Conservation (phyloP, 805 yeast species). For the Vanderwaltozyma polyspora region DNA sequence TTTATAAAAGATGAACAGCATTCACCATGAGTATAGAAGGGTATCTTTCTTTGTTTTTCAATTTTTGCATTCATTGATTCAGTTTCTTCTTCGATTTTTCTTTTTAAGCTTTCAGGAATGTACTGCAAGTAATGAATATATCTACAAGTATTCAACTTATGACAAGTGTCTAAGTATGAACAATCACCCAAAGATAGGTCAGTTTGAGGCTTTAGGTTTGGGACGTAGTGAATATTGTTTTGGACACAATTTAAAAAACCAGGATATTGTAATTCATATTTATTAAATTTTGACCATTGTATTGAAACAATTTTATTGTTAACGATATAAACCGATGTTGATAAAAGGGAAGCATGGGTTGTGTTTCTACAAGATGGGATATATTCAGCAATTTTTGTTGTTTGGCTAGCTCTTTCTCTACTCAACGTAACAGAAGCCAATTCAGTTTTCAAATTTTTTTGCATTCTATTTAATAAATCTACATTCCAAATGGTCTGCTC, state of each 20-base stretch:
- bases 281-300: conserved; percentile 17
- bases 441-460: conserved; percentile 9
- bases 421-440: conserved; percentile 18
- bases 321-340: conserved; percentile 14
- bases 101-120: conserved; percentile 25
- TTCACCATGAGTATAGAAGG: conserved; percentile 28
- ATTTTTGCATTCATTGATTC: conserved; percentile 13
- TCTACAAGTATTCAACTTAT: conserved; percentile 67
- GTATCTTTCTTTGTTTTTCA: conserved; percentile 13
- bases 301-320: conserved; percentile 22
- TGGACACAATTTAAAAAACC: conserved; percentile 24
- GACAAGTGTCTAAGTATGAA: conserved; percentile 89
- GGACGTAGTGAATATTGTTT: conserved; percentile 41
- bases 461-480: conserved; percentile 6
- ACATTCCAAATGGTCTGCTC: conserved; percentile 5
- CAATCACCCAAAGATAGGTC: conserved; percentile 77
- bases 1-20: conserved; percentile 28
- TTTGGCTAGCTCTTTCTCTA: conserved; percentile 17
- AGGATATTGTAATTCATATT: conserved; percentile 11
- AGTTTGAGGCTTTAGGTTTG: conserved; percentile 47
- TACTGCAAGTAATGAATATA: conserved; percentile 62
- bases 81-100: conserved; percentile 11
- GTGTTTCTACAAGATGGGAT: conserved; percentile 18
- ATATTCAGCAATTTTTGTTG: conserved; percentile 9
- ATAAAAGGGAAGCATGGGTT: conserved; percentile 13